A percentile compares a stretch with the other conserved stretches of the same genome.
Evolutionary conservation across 2,329 filamentous ascomycete species (phyloP).

Genomic region (Penicillium capsulatum): DNA sequence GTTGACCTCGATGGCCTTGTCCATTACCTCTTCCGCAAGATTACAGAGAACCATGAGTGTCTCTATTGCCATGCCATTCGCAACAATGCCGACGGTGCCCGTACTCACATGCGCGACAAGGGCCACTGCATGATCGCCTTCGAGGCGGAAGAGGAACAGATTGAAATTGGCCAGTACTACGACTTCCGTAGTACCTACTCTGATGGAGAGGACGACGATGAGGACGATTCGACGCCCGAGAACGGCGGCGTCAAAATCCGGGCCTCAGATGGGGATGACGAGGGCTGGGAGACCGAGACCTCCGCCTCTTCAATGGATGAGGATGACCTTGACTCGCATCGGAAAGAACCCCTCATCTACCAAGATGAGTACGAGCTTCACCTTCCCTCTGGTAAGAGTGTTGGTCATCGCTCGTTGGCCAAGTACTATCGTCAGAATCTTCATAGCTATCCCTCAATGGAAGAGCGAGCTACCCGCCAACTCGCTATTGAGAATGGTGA

Average conservation of each 20-base stretch:
- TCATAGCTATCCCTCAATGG: conserved; percentile 71
- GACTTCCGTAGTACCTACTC: conserved; percentile 96
- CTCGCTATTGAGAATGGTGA: conserved; percentile 53
- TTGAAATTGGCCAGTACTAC: conserved; percentile 94
- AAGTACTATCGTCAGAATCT: conserved; percentile 93
- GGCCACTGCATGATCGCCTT: conserved; percentile 97
- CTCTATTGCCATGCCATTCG: conserved; percentile 82
- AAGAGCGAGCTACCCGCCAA: conserved; percentile 66
- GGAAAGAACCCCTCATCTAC: conserved; percentile 70
- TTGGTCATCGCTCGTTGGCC: conserved; percentile 82
- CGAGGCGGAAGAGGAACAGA: conserved; percentile 78
- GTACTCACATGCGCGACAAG: conserved; percentile 96
- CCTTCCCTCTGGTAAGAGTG: conserved; percentile 80
- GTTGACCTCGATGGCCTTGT: conserved; percentile 78
- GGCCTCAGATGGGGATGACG: conserved; percentile 56
- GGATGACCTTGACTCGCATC: conserved; percentile 79
- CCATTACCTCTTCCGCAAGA: conserved; percentile 70
- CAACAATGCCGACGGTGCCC: conserved; percentile 71
- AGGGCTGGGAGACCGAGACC: conserved; percentile 94
- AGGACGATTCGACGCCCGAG: conserved; percentile 53
- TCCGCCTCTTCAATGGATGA: conserved; percentile 85
- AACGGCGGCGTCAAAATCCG: conserved; percentile 62
- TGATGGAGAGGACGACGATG: conserved; percentile 66
- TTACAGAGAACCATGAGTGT: conserved; percentile 77
- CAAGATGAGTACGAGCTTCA: conserved; percentile 93